A percentile compares a stretch with the other conserved stretches of the same genome.
Conservation (phyloP, 2,329 filamentous ascomycete species). For the Teratosphaeria gauchensis region DNA sequence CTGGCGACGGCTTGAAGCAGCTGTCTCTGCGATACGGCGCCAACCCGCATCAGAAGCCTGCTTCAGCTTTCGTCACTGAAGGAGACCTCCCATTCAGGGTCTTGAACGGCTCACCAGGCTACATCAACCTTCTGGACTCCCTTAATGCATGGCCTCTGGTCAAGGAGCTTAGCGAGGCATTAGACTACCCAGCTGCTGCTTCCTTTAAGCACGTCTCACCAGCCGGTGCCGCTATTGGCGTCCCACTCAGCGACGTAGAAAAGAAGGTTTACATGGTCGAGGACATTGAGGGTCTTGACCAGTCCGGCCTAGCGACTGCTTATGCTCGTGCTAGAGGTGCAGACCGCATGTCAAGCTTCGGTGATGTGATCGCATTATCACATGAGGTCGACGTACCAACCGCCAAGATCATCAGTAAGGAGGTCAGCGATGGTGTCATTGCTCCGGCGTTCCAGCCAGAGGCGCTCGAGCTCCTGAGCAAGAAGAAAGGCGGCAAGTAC, state of each 20-base stretch:
- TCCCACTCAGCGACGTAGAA: slow-evolving; percentile 76
- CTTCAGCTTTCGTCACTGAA: slow-evolving; percentile 67
- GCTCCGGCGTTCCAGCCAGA: slow-evolving; percentile 78
- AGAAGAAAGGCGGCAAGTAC: slow-evolving; percentile 98
- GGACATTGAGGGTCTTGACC: slow-evolving; percentile 81
- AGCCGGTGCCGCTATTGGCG: slow-evolving; percentile 87
- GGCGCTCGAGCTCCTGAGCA: slow-evolving; percentile 81
- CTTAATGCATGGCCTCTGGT: slow-evolving; percentile 96
- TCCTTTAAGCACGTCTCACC: slow-evolving; percentile 99
- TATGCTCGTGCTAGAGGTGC: slow-evolving; percentile 93
- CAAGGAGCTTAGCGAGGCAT: slow-evolving; percentile 84
- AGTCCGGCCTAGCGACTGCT: slow-evolving; percentile 78
- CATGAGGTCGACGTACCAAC: slow-evolving; percentile 85
- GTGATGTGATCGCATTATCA: slow-evolving; percentile 88
- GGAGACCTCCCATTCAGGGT: slow-evolving; percentile 88
- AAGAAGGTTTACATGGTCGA: slow-evolving; percentile 98
- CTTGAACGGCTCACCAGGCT: slow-evolving; percentile 78
- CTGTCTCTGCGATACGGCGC: slow-evolving; percentile 83
- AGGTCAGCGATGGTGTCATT: slow-evolving; percentile 95
- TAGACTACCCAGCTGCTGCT: slow-evolving; percentile 80
- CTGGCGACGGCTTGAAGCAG: slow-evolving; percentile 73
- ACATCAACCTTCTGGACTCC: slow-evolving; percentile 94
- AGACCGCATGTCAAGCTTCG: slow-evolving; percentile 98
- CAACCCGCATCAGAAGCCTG: slow-evolving; percentile 97
- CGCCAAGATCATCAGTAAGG: slow-evolving; percentile 93